A percentile compares a stretch with the other conserved stretches of the same genome.
Evolutionary conservation across 2,329 filamentous ascomycete genomes (phyloP).

Genomic region (Geoglossum cookeanum): DNA sequence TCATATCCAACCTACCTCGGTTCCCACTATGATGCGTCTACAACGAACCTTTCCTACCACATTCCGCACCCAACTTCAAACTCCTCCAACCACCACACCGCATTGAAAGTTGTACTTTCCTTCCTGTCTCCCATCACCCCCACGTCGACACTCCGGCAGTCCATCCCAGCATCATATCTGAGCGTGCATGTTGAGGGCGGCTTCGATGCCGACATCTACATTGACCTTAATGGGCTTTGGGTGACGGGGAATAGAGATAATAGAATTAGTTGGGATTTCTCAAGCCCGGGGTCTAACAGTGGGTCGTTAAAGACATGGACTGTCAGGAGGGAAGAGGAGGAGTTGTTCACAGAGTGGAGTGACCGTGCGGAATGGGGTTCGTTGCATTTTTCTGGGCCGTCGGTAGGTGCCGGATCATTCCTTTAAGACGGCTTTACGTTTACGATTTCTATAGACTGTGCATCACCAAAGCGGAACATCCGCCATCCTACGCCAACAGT

Average conservation of each 20-base stretch:
- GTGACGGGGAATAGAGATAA: constrained; percentile 56
- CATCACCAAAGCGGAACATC: constrained; percentile 55
- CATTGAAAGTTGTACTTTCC: constrained; percentile 26
- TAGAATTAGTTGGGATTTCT: constrained; percentile 49
- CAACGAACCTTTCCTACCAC: constrained; percentile 47
- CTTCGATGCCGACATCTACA: constrained; percentile 43
- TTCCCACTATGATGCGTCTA: constrained; percentile 47
- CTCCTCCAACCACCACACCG: constrained; percentile 28
- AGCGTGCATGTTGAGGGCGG: constrained; percentile 49
- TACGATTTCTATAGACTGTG: constrained; percentile 22
- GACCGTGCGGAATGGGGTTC: constrained; percentile 76
- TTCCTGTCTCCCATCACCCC: constrained; percentile 64
- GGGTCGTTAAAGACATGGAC: constrained; percentile 44
- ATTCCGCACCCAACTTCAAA: constrained; percentile 37
- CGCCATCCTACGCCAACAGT: constrained; percentile 42
- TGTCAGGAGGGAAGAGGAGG: constrained; percentile 38
- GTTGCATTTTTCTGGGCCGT: constrained; percentile 55
- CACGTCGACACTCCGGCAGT: constrained; percentile 60
- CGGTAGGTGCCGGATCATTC: constrained; percentile 17
- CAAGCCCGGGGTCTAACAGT: constrained; percentile 13
- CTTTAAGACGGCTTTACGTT: not conserved
- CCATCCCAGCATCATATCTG: constrained; percentile 66
- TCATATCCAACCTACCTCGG: constrained; percentile 40
- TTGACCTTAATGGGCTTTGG: constrained; percentile 61
- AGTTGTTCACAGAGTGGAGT: constrained; percentile 52